Base-by-base conservation (phyloP, 805 yeast species). In the Metschnikowia santaceciliae region DNA sequence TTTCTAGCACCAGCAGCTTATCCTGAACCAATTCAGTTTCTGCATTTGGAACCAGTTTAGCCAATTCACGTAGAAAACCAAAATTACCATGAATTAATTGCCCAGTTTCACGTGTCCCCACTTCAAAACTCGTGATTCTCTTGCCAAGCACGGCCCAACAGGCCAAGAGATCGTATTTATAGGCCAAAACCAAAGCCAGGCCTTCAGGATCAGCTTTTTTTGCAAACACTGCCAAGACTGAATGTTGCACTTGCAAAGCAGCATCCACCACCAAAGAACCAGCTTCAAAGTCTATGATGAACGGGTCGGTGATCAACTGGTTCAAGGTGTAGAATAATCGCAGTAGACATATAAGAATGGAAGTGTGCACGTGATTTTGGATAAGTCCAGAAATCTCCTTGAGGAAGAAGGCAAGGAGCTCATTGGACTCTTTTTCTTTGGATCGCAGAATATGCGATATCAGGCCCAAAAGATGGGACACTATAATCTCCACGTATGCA, bases 151-250 rank as follows among this genome's bases (percentile, higher is more conserved):
- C 61, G 3, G 60, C 51, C 77, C 77, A 74, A 3, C 69, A 59
- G 2, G 67, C 76, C 38, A 73, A 39, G 6, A 70, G 61, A 50
- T 74, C 77, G 48, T 59, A 67, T 46, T 57, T 59, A 55, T 71
- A 71, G 17, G 54, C 57, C 23, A 59, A 49, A 1, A 71, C 32
- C 2, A 68, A 51, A 6, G 32, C 32, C 7, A 47, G 26, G 2
- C 62, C 65, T 35, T 60, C 64, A 2, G 15, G 11, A 20, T 65
- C 64, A 6, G 50, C 54, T 3, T 46, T 35, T 7, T 48, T 45
- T 13, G 53, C 14, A 22, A 64, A 59, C 23, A 43, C 35, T 1
- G 42, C 34, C 6, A 70, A 40, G 6, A 68, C 48, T 3, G 44
- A 42, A 2, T 41, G 11, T 42, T 71, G 76, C 2, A 66, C 60